Conservation (phyloP, 305 asterid species). For the Striga hermonthica region DNA sequence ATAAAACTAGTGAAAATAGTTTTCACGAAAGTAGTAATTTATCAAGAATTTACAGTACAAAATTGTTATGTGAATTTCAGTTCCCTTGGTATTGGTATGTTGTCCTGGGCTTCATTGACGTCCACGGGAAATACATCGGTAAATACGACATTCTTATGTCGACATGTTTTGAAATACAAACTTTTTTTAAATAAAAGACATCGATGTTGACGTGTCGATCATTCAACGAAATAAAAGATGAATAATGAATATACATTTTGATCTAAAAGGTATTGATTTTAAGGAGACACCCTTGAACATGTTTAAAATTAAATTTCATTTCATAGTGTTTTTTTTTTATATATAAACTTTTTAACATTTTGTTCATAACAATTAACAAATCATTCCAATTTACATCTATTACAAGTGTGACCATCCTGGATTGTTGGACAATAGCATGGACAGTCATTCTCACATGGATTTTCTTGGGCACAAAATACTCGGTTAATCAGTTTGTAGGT, state of each 20-base stretch:
- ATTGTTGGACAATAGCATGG: constrained; percentile 78
- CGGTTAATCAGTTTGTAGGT: constrained; percentile 57
- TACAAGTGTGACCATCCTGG: constrained; percentile 72
- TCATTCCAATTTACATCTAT: constrained; percentile 71
- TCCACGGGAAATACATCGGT: constrained; percentile 83
- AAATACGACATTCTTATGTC: constrained; percentile 1
- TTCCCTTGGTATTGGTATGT: no score
- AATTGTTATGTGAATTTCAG: not conserved
- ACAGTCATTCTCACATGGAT: no score
- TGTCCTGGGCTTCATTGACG: constrained; percentile 68
- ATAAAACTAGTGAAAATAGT: no score
- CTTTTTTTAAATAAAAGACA: no score
- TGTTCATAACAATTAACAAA: constrained; percentile 53
- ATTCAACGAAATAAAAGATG: not conserved
- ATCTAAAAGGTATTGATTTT: no score
- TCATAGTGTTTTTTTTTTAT: no score
- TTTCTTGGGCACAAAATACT: constrained; percentile 58
- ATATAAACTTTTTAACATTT: not conserved
- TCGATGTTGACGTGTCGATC: not conserved
- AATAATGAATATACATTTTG: no score
- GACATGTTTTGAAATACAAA: no score
- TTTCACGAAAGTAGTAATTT: no score
- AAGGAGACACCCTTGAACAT: no score
- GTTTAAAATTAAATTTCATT: no score
- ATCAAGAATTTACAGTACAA: not conserved